Base-by-base conservation (phyloP, 73 alveolate species). In the Paramecium sexaurelia region DNA sequence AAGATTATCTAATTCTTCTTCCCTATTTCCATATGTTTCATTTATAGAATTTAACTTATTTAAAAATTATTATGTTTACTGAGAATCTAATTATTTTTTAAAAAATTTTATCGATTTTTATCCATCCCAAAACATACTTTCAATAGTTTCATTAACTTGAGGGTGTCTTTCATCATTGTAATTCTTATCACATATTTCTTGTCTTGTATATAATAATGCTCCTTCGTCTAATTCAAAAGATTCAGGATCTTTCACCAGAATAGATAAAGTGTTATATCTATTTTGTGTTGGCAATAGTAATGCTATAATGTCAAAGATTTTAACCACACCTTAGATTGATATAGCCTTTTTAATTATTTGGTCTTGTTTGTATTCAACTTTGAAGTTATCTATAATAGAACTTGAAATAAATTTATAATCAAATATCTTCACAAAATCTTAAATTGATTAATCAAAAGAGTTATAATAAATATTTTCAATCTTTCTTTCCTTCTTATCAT, bases 11-110 rank as follows among this genome's bases (percentile, higher is more conserved):
- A 69, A 17, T 35, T 69, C 85, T 8, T 69, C 61, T 39, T 69
- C 51, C 41, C 85, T 69, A 69, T 69, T n/a, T 4, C 85, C 55
- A 69, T 69, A 69, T 26, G 51, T 69, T 17, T 69, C 85, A 33
- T 69, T 69, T 0, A 69, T 69, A 3, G 51, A 69, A 32, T 69
- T 69, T 15, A 33, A 69, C 33, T 78, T 43, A 4, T 19, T 78
- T 24, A 78, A 41, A 7, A 78, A 78, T 41, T 78, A 20, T 43
- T 40, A 22, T 35, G 90, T 43, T 24, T 40, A 11, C 45, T 37
- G 10, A 15, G 7, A 24, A 78, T 39, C 51, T 11, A 78, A 24
- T 39, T 78, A 40, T 32, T 43, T 41, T 78, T 78, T 78, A n/a
- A 17, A 78, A 78, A 19, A 78, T 36, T 36, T 26, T 0, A 78